Base-by-base conservation (phyloP, 257 asterid genomes). In the Nicotiana attenuata region DNA sequence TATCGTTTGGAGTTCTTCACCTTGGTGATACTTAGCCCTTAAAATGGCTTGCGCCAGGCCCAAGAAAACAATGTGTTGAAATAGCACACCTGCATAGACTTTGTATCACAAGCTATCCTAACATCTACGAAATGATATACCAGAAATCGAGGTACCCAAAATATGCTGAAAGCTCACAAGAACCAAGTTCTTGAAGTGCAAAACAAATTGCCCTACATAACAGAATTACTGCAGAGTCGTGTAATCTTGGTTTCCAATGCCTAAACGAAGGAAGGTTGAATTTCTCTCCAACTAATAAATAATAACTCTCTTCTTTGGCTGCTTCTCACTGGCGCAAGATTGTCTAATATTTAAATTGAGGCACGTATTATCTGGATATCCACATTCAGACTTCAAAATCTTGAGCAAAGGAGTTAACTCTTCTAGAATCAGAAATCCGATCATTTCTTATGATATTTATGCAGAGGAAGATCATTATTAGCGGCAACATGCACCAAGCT, bases 351-450 rank as follows among this genome's bases (percentile, higher is more conserved):
- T 47, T 45, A 41, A 41, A 45, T 45, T 13, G 31, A 69, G 59
- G 59, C 59, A 45, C 59, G 13, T 41, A 20, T 41, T 5, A 41
- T 20, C 22, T 73, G 61, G 29, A 47, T 22, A 22, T 47, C 29
- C 79, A 47, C 41, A 47, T 24, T 71, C 78, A 45, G 15, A 47
- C 60, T 71, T 31, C 79, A 73, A 73, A 15, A 73, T 73, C 22
- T 73, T 14, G 79, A 73, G 79, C 60, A 47, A 73, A 22, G 61
- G 79, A 47, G 61, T 73, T 24, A 73, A 73, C 50, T 47, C 60
- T 47, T 47, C 15, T 47, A 14, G 22, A 13, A 45, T 45, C 47
- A 73, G 47, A 19, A 47, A 11, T 22, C n/a, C 61, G 47, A 73
- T 47, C 79, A 47, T 73, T 73, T 47, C 22, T 47, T 73, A 47